phyloP scores from a whole-genome alignment of 441 rosid species.

The Theobroma grandiflorum region DNA sequence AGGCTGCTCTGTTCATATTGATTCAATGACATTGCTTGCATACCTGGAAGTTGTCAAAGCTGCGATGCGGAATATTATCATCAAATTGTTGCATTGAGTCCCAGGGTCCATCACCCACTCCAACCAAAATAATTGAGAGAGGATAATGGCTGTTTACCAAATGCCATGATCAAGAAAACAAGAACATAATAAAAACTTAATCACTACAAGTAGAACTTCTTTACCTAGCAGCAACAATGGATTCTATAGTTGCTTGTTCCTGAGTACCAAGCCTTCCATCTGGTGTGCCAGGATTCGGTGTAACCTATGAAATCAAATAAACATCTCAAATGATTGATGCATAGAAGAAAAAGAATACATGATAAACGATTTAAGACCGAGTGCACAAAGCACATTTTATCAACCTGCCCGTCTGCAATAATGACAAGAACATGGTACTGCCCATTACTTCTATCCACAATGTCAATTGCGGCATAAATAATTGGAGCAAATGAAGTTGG shows the following conservation, averaged over 20 bases:
- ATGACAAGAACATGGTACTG: slow-evolving; percentile 95
- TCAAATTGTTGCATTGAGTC: slow-evolving; percentile 88
- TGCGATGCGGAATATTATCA: slow-evolving; percentile 87
- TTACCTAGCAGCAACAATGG: slow-evolving; percentile 92
- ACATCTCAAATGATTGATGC: slow-evolving; percentile 13
- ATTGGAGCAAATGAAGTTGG: slow-evolving; percentile 96
- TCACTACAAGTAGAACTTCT: slow-evolving; percentile 24
- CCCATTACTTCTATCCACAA: slow-evolving; percentile 74
- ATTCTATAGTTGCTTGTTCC: slow-evolving; percentile 81
- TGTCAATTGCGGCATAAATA: slow-evolving; percentile 83
- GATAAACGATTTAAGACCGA: not conserved
- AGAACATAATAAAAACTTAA: slow-evolving; percentile 13
- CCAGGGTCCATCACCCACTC: slow-evolving; percentile 99
- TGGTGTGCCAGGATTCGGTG: slow-evolving; percentile 66
- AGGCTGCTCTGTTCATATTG: not conserved
- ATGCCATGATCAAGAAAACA: slow-evolving; percentile 29
- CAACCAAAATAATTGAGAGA: slow-evolving; percentile 87
- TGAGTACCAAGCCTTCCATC: slow-evolving; percentile 75
- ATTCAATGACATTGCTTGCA: not conserved
- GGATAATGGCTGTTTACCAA: slow-evolving; percentile 67
- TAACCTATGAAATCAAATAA: slow-evolving; percentile 53
- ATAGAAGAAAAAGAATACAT: slow-evolving; percentile 3
- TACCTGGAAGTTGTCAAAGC: slow-evolving; percentile 97
- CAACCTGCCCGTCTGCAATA: slow-evolving; percentile 93
- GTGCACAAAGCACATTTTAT: slow-evolving; percentile 9